These are phyloP conservation scores for Juglanconis sp. DNA, from an alignment of 2,329 filamentous ascomycete species.

Conservation along the genomic window DNA sequence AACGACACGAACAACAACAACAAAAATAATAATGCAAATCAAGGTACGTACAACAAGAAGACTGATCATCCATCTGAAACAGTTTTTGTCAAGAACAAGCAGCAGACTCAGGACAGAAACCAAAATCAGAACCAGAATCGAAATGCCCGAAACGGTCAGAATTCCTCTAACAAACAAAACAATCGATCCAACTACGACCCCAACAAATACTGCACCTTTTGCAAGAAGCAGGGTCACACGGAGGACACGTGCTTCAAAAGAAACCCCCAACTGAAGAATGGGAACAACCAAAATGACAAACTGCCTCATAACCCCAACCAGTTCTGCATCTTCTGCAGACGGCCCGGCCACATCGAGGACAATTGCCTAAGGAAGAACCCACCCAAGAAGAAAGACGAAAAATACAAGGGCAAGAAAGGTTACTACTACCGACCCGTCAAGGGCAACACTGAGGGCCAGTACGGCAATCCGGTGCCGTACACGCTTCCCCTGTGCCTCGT, in stretches of 20 bases:
- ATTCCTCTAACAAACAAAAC: too few relatives aligned
- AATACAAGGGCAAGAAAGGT: background rate
- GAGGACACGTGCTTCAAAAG: background rate
- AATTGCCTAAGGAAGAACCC: background rate
- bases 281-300: background rate
- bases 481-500: background rate
- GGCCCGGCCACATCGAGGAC: background rate
- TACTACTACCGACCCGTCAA: background rate
- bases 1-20: background rate
- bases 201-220: background rate
- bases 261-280: background rate
- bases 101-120: background rate
- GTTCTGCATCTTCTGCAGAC: background rate
- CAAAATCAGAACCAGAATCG: background rate
- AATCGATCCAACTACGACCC: too few relatives aligned
- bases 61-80: background rate
- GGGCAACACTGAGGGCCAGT: background rate
- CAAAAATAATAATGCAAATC: background rate
- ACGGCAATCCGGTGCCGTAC: background rate
- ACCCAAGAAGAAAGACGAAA: background rate
- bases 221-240: background rate
- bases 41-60: background rate
- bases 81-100: background rate
- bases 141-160: too few relatives aligned
- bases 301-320: background rate